phyloP scores from a whole-genome alignment of 148 eudicot genomes.

The Rhododendron molle region DNA sequence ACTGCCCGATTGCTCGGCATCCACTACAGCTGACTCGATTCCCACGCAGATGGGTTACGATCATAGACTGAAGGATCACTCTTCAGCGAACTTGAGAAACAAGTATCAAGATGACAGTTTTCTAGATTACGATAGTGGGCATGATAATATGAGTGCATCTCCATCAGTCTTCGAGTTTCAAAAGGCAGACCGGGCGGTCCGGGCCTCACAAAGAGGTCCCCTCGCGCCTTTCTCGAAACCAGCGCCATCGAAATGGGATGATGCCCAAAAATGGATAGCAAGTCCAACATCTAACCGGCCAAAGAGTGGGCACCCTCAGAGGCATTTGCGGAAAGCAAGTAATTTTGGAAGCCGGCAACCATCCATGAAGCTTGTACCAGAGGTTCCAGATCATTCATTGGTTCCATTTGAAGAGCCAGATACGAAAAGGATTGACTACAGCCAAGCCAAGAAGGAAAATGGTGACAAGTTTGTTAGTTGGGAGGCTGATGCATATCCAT shows the following conservation, averaged over 20 bases:
- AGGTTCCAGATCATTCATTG: constrained; percentile 51
- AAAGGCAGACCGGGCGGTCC: constrained; percentile 50
- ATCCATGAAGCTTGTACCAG: constrained; percentile 40
- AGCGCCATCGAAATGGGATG: constrained; percentile 86
- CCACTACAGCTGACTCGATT: constrained; percentile 8
- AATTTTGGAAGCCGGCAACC: constrained; percentile 43
- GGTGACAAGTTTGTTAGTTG: constrained; percentile 34
- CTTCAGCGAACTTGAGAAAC: constrained; percentile 19
- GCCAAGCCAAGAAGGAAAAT: constrained; percentile 33
- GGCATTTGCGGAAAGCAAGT: constrained; percentile 31
- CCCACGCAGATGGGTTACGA: constrained; percentile 8
- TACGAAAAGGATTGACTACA: constrained; percentile 48
- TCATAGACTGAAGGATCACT: constrained; percentile 12
- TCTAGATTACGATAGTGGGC: constrained; percentile 36
- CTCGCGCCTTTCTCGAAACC: constrained; percentile 57
- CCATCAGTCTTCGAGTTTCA: constrained; percentile 62
- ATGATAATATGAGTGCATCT: constrained; percentile 27
- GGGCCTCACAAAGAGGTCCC: constrained; percentile 42
- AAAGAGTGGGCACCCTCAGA: constrained; percentile 28
- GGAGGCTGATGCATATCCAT: constrained; percentile 37
- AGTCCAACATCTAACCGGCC: constrained; percentile 55
- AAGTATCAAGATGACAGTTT: constrained; percentile 36
- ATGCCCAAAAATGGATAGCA: constrained; percentile 82
- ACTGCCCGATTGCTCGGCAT: constrained; percentile 14
- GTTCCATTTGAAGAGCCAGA: constrained; percentile 64